phyloP scores from a whole-genome alignment of 345 rosid species.

The Kernera saxatilis region DNA sequence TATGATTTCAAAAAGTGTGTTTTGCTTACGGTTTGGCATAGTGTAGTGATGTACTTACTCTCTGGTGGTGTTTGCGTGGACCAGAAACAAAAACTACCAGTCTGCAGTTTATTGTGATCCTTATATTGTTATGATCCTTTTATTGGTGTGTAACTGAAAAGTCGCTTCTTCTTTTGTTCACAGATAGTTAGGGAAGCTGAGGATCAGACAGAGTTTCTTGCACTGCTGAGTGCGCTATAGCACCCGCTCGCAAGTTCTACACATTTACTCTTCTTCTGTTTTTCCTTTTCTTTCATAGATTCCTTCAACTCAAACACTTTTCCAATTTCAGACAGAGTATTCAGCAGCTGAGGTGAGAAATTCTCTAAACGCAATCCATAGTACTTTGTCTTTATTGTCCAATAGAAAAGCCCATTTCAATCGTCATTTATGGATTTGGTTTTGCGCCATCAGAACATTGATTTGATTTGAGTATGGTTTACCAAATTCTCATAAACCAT shows the following conservation, averaged over 20 bases:
- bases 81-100: too few species aligned
- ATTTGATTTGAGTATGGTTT: not conserved
- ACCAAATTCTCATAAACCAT: not conserved
- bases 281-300: conserved; percentile 2
- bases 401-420: not conserved
- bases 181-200: conserved; percentile 80
- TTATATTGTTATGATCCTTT: not conserved
- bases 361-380: not conserved
- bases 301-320: conserved; percentile 18
- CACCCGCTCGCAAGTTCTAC: conserved; percentile 23
- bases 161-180: not conserved
- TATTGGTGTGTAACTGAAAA: not conserved
- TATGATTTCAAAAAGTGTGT: not conserved
- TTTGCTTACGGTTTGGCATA: not conserved
- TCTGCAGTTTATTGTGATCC: not conserved
- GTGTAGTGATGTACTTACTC: not conserved
- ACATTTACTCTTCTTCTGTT: not conserved
- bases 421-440: not conserved
- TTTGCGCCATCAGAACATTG: not conserved
- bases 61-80: not conserved
- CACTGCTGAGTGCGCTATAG: conserved; percentile 47
- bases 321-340: conserved; percentile 3
- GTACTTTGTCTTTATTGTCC: conserved; percentile 5
- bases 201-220: conserved; percentile 70
- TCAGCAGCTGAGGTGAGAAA: conserved; percentile 21